A percentile compares a stretch with the other conserved stretches of the same genome.
Conservation (phyloP, 805 yeast genomes). For the Groenewaldozyma salmanticensis region DNA sequence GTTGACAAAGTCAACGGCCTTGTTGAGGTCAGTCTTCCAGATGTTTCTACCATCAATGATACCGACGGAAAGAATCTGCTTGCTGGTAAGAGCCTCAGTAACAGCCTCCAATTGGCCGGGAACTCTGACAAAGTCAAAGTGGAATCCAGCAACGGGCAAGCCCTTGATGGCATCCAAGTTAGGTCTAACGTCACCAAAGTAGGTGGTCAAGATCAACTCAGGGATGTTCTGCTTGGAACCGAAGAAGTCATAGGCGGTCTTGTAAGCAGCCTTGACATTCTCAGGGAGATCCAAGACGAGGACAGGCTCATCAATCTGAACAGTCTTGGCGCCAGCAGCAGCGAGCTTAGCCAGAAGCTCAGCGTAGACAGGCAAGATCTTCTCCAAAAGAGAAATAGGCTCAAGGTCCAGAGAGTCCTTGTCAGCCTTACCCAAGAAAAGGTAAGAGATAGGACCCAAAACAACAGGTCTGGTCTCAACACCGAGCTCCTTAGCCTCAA, state of each 20-base stretch:
- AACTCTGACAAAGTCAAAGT: constrained; percentile 90
- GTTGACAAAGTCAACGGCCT: constrained; percentile 73
- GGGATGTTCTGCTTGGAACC: constrained; percentile 62
- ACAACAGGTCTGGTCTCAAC: constrained; percentile 95
- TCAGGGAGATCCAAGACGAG: constrained; percentile 89
- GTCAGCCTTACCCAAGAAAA: constrained; percentile 95
- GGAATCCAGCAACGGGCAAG: constrained; percentile 91
- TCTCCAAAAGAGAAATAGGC: constrained; percentile 81
- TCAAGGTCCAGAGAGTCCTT: constrained; percentile 93
- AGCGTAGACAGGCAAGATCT: constrained; percentile 87
- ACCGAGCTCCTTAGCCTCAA: constrained; percentile 96
- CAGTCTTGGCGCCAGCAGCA: constrained; percentile 89
- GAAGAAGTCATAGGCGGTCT: constrained; percentile 74
- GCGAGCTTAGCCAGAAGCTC: constrained; percentile 79
- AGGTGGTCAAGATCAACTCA: constrained; percentile 75
- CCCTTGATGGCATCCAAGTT: constrained; percentile 82
- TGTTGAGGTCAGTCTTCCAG: constrained; percentile 94
- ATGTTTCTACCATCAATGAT: constrained; percentile 98
- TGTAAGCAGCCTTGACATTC: constrained; percentile 74
- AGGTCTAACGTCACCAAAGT: constrained; percentile 98
- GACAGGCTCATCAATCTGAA: constrained; percentile 97
- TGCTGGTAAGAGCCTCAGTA: constrained; percentile 49
- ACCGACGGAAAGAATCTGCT: constrained; percentile 90
- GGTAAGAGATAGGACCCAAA: constrained; percentile 93
- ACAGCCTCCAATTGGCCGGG: constrained; percentile 93